Evolutionary conservation across 2,329 filamentous ascomycete species (phyloP).

Genomic region (Spiromastix sp.): DNA sequence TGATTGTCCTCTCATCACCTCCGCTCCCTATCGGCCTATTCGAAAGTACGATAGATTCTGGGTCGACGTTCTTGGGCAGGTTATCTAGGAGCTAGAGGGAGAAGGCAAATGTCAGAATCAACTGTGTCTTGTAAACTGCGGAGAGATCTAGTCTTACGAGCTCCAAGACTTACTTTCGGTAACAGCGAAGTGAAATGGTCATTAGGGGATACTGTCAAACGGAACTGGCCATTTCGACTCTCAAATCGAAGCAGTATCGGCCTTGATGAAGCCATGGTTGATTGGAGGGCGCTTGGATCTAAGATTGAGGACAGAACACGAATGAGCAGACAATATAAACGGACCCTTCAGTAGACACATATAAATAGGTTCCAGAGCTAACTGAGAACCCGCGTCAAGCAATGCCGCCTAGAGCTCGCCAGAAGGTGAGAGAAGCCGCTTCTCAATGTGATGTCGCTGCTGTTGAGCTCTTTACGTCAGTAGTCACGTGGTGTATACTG

Average conservation of each 20-base stretch:
- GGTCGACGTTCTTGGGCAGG: slow-evolving; percentile 46
- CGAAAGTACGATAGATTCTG: slow-evolving; percentile 47
- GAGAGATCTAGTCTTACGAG: no score
- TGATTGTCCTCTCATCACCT: slow-evolving; percentile 45
- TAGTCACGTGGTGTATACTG: no score
- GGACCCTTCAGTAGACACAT: no score
- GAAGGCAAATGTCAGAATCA: not conserved
- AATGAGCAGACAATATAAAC: not conserved
- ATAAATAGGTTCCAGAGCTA: no score
- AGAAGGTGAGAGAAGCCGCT: no score
- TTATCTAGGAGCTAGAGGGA: slow-evolving; percentile 44
- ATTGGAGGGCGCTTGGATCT: not conserved
- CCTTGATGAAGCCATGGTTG: slow-evolving; percentile 26
- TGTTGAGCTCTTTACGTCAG: no score
- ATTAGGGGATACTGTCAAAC: slow-evolving; percentile 64
- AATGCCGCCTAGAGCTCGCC: no score
- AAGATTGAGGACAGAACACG: not conserved
- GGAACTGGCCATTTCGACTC: slow-evolving; percentile 85
- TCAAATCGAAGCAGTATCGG: slow-evolving; percentile 77
- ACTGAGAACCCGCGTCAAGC: no score
- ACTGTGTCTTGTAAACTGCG: no score
- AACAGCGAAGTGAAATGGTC: slow-evolving; percentile 58
- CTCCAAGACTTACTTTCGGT: slow-evolving; percentile 27
- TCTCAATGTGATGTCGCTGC: no score
- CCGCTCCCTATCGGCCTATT: slow-evolving; percentile 48